Evolutionary conservation across 768 basidiomycete species (phyloP).

Genomic region (Astraeus odoratus): DNA sequence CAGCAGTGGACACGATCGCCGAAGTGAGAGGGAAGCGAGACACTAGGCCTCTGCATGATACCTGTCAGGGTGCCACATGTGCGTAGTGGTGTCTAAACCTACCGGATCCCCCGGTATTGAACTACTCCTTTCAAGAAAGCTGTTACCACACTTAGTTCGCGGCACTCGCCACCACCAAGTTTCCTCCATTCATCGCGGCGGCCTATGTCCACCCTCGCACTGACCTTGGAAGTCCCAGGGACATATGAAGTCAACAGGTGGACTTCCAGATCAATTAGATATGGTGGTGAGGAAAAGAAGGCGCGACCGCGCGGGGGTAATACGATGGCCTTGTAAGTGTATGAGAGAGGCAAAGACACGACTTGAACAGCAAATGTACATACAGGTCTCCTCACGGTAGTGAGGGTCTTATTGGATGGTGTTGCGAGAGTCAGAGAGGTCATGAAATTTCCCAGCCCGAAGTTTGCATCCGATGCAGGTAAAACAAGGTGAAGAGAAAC

Average conservation of each 20-base stretch:
- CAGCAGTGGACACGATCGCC: slow-evolving; percentile 37
- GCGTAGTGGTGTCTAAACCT: slow-evolving; percentile 14
- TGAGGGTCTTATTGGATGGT: slow-evolving; percentile 55
- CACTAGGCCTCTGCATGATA: slow-evolving; percentile 49
- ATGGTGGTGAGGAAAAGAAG: slow-evolving; percentile 33
- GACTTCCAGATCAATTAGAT: slow-evolving; percentile 42
- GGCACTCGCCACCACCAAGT: slow-evolving; percentile 61
- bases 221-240: slow-evolving; percentile 38
- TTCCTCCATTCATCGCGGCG: slow-evolving; percentile 67
- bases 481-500: slow-evolving; percentile 60
- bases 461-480: slow-evolving; percentile 60
- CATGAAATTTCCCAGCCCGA: slow-evolving; percentile 84
- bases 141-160: slow-evolving; percentile 62
- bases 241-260: slow-evolving; percentile 52
- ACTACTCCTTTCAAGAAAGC: slow-evolving; percentile 58
- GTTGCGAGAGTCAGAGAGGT: slow-evolving; percentile 53
- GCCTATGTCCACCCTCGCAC: slow-evolving; percentile 66
- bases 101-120: slow-evolving; percentile 67
- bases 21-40: slow-evolving; percentile 61
- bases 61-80: background rate
- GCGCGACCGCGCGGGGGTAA: slow-evolving; percentile 34
- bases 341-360: slow-evolving; percentile 7
- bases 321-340: slow-evolving; percentile 47
- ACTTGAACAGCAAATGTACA: slow-evolving; percentile 19
- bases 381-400: slow-evolving; percentile 58